Percentiles rank a stretch among this genome's conserved stretches.
Conservation (phyloP, 441 rosid species). For the Pelargonium myrrhifolium region DNA sequence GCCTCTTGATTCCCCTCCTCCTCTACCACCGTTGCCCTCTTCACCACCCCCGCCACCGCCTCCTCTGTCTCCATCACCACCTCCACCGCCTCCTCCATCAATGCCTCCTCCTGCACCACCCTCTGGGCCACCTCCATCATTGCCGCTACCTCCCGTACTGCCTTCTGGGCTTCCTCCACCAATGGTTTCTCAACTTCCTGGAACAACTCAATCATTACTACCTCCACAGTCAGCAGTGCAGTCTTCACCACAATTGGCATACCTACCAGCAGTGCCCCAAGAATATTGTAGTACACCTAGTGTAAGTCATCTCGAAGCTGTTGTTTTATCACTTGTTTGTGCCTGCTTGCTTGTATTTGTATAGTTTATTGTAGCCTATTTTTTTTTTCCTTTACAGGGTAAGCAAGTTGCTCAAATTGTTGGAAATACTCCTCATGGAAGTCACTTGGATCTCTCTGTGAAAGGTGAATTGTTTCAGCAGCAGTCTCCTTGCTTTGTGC, state of each 20-base stretch:
- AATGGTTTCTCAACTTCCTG: conserved; percentile 25
- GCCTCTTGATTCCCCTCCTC: conserved; percentile 82
- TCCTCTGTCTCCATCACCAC: conserved; percentile 21
- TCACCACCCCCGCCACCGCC: conserved; percentile 29
- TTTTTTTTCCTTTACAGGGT: conserved; percentile 43
- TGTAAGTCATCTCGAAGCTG: conserved; percentile 33
- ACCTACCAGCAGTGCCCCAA: conserved; percentile 52
- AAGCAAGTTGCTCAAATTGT: conserved; percentile 55
- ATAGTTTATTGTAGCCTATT: conserved; percentile 7
- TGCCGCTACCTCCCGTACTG: conserved; percentile 26
- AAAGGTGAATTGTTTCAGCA: conserved; percentile 52
- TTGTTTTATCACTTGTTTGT: conserved; percentile 15
- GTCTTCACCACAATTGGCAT: conserved; percentile 59
- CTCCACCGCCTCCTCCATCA: conserved; percentile 25
- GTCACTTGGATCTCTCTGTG: conserved; percentile 37
- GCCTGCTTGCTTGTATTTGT: background rate
- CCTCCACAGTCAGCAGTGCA: conserved; percentile 43
- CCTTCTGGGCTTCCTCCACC: conserved; percentile 33
- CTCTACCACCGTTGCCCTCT: conserved; percentile 75
- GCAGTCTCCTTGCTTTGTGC: conserved; percentile 52
- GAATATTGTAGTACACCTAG: conserved; percentile 43
- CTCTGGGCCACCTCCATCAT: conserved; percentile 36
- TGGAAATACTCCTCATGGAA: conserved; percentile 47
- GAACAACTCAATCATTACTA: conserved; percentile 36
- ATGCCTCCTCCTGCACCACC: conserved; percentile 33